phyloP scores from a whole-genome alignment of 2,329 filamentous ascomycete species.

The Talaromyces sp. region DNA sequence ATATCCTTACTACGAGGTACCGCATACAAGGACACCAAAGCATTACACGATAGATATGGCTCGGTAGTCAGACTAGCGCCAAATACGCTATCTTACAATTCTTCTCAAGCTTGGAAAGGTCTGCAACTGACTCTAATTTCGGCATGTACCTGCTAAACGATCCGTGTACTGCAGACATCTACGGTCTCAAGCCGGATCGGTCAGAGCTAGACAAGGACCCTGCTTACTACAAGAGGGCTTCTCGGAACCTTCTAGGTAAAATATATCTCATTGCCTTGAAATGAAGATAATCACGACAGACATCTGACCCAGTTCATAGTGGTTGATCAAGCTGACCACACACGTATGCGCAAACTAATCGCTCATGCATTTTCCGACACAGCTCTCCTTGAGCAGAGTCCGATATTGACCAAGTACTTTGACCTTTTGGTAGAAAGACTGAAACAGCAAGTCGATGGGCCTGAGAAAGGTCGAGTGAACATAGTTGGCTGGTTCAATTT shows the following conservation, averaged over 20 bases:
- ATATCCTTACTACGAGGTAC: conserved; percentile 5
- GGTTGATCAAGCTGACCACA: conserved; percentile 24
- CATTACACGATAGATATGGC: conserved; percentile 12
- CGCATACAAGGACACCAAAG: conserved; percentile 10
- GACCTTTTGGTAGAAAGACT: conserved; percentile 28
- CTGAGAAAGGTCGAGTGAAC: conserved; percentile 23
- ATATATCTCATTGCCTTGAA: no score
- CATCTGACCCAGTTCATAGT: neutral
- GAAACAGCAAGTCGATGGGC: conserved; percentile 13
- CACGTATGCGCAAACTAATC: conserved; percentile 32
- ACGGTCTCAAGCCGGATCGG: conserved; percentile 13
- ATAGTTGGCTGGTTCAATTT: conserved; percentile 37
- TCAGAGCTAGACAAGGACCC: conserved; percentile 12
- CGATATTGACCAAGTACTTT: conserved; percentile 30
- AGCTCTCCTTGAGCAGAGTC: conserved; percentile 34
- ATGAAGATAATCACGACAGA: no score
- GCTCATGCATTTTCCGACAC: conserved; percentile 36
- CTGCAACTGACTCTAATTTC: neutral
- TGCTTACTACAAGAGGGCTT: neutral
- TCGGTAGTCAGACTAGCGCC: conserved; percentile 12
- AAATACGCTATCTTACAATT: conserved; percentile 13
- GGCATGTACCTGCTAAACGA: neutral
- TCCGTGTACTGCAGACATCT: neutral
- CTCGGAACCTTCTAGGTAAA: conserved; percentile 8
- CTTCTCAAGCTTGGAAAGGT: conserved; percentile 16